A percentile compares a stretch with the other conserved stretches of the same genome.
phyloP scores from a whole-genome alignment of 2,329 filamentous ascomycete species.

The Ceratocystis variospora region DNA sequence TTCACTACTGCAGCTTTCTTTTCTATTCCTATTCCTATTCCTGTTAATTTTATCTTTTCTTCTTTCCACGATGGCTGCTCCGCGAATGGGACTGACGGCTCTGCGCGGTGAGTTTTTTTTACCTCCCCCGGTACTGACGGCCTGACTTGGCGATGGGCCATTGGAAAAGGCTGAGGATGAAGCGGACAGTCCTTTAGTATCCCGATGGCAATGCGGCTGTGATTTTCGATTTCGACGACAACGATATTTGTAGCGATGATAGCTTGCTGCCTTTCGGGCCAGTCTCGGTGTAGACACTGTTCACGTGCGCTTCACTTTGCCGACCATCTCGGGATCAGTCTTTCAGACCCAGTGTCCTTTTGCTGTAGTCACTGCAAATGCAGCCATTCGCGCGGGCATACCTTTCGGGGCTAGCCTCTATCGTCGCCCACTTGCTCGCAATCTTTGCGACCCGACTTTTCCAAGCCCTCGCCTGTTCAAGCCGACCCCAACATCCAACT shows the following conservation, averaged over 20 bases:
- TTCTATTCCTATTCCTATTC: background rate
- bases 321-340: background rate
- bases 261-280: background rate
- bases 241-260: background rate
- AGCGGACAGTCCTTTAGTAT: background rate
- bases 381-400: too few species aligned
- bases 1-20: background rate
- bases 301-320: background rate
- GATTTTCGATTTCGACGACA: background rate
- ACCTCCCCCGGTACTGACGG: background rate
- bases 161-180: background rate
- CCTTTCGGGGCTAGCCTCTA: too few species aligned
- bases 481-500: background rate
- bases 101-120: constrained; percentile 35
- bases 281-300: background rate
- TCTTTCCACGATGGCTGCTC: constrained; percentile 38
- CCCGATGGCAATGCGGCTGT: background rate
- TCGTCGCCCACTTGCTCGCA: too few species aligned
- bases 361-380: too few species aligned
- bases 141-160: background rate
- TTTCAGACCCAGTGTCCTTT: too few species aligned
- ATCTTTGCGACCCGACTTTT: background rate
- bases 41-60: constrained; percentile 1
- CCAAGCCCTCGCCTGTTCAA: background rate
- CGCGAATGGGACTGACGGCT: constrained; percentile 44